Conservation (phyloP, 805 yeast species). For the Yarrowia alimentaria region DNA sequence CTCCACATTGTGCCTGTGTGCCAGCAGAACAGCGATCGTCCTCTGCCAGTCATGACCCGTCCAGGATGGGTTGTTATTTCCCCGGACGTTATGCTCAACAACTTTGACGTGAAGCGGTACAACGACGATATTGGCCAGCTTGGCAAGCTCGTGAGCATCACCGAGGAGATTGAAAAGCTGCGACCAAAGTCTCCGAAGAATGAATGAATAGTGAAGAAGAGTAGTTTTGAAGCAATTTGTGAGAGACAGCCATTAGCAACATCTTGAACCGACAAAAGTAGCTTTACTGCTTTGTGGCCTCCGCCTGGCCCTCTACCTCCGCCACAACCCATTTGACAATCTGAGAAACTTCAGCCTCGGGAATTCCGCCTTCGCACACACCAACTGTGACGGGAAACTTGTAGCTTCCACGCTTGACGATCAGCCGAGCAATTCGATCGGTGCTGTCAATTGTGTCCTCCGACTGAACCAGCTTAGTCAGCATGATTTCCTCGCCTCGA, state of each 20-base stretch:
- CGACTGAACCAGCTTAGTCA: slow-evolving; percentile 10
- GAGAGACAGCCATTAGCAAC: neutral
- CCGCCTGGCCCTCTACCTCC: neutral
- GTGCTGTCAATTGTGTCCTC: slow-evolving; percentile 17
- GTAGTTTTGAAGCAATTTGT: neutral
- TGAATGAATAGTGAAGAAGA: slow-evolving; percentile 4
- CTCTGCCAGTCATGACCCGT: slow-evolving; percentile 46
- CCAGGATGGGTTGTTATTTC: slow-evolving; percentile 89
- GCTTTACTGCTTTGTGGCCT: too few species aligned
- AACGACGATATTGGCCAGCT: slow-evolving; percentile 45
- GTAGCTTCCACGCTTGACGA: slow-evolving; percentile 1
- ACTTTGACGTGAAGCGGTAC: slow-evolving; percentile 55
- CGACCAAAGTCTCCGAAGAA: slow-evolving; percentile 60
- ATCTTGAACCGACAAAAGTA: too few species aligned
- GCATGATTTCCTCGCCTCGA: neutral
- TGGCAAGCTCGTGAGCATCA: slow-evolving; percentile 62
- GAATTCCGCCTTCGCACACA: slow-evolving; percentile 19
- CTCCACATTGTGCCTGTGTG: slow-evolving; percentile 76
- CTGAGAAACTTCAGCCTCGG: slow-evolving; percentile 14
- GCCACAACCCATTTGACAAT: slow-evolving; percentile 12
- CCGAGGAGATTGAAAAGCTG: slow-evolving; percentile 69
- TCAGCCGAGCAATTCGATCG: slow-evolving; percentile 6
- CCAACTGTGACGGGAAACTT: slow-evolving; percentile 17
- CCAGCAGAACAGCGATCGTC: slow-evolving; percentile 53
- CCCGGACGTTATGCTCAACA: slow-evolving; percentile 76